Evolutionary conservation across 306 rosid genomes (phyloP), one percentile per base, ranked within the genome.

Genomic region (Cercis canadensis): DNA sequence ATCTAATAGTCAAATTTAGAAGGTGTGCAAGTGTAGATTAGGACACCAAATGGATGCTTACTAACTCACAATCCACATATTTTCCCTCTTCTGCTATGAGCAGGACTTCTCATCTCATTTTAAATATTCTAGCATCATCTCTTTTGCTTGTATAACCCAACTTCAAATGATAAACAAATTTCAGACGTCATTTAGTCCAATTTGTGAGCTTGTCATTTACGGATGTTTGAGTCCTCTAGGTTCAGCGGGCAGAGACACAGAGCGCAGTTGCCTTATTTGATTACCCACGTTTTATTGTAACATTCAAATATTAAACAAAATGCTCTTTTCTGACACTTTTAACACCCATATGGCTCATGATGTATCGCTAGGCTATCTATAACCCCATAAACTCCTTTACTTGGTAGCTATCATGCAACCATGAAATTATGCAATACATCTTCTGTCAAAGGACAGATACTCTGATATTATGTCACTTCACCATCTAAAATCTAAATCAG

Each of bases 21-120:
- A 69, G 58, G 46, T 57, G 44, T 50, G 59, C 70, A 71, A 53
- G 52, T 10, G 74, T 57, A 59, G 24, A 55, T 53, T 11, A 45
- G 29, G 29, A 24, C 29, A 24, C 29, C 29, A 24, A 24, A 24
- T 24, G 29, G 1, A 3, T 24, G 29, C 29, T 24, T 24, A 24
- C 3, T 24, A 24, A 1, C 36, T 55, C 15, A 18, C 11, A 10
- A 12, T 11, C 17, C 70, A 66, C 24, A 57, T 65, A n/a, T 21
- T 57, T 66, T 37, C 18, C 24, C 9, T 6, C 6, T 34, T 58
- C 36, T 11, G 47, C 10, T 37, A 37, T 37, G 15, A 10, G n/a
- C n/a, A 55, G 29, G 29, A 24, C 29, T 24, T 46, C 13, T 31
- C 12, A 65, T 74, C 8, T 31, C 39, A 69, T 43, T 13, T 16